phyloP scores from a whole-genome alignment of 2,329 filamentous ascomycete species.

The Stylonectria norvegica region DNA sequence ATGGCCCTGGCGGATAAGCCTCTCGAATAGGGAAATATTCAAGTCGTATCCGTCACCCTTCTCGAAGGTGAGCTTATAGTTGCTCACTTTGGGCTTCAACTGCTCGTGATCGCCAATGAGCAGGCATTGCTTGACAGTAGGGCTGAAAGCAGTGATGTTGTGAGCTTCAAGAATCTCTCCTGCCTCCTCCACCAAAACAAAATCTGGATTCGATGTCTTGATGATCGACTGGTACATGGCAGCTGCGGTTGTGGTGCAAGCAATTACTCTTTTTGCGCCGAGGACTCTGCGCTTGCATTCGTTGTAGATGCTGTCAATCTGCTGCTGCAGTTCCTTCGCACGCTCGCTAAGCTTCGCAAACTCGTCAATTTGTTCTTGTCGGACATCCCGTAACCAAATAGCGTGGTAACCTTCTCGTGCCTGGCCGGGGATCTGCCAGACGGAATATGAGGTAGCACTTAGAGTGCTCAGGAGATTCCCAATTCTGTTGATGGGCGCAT shows the following conservation, averaged over 20 bases:
- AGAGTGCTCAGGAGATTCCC: conserved; percentile 14
- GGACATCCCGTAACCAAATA: conserved; percentile 44
- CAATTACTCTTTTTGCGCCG: conserved; percentile 58
- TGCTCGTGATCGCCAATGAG: conserved; percentile 74
- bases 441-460: conserved; percentile 17
- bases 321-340: conserved; percentile 41
- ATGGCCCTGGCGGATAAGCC: conserved; percentile 56
- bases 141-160: conserved; percentile 53
- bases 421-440: conserved; percentile 52
- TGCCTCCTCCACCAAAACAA: conserved; percentile 68
- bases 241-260: conserved; percentile 67
- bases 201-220: conserved; percentile 50
- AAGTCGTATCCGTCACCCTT: conserved; percentile 63
- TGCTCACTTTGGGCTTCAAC: conserved; percentile 63
- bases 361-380: conserved; percentile 47
- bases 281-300: conserved; percentile 44
- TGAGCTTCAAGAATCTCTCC: conserved; percentile 71
- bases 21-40: conserved; percentile 66
- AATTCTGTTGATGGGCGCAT: neutral
- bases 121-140: conserved; percentile 58
- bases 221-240: conserved; percentile 59
- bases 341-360: conserved; percentile 37
- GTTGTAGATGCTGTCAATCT: conserved; percentile 42
- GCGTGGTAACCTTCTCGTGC: conserved; percentile 35
- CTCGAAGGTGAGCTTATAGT: conserved; percentile 59